Conservation (phyloP, 2,329 filamentous ascomycete species). For the Grosmannia clavigera region DNA sequence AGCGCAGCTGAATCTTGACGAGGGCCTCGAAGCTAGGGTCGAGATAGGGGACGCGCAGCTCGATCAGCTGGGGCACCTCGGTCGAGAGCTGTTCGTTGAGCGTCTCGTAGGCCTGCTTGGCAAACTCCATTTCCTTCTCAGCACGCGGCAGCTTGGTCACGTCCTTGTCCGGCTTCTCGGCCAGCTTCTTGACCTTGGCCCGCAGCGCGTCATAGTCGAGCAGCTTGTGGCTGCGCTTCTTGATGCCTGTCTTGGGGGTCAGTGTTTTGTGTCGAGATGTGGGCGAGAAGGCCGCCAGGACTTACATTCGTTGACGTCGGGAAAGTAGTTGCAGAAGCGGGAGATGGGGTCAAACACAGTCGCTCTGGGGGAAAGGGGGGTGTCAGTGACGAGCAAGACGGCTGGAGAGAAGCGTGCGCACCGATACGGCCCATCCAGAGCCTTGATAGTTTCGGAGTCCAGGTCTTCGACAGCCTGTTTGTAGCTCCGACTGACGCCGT, state of each 20-base stretch:
- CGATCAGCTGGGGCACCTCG: slow-evolving; percentile 90
- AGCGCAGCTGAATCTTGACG: slow-evolving; percentile 95
- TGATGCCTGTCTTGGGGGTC: slow-evolving; percentile 54
- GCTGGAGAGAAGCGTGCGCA: slow-evolving; percentile 20
- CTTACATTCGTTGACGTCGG: slow-evolving; percentile 92
- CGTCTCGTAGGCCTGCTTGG: slow-evolving; percentile 86
- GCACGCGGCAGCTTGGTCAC: slow-evolving; percentile 89
- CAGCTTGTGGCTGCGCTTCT: slow-evolving; percentile 96
- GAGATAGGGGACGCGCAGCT: slow-evolving; percentile 90
- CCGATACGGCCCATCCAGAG: slow-evolving; percentile 89
- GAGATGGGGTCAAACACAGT: slow-evolving; percentile 94
- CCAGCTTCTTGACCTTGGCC: slow-evolving; percentile 90
- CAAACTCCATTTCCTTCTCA: slow-evolving; percentile 93
- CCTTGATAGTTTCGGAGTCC: slow-evolving; percentile 97
- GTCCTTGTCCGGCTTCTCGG: slow-evolving; percentile 98
- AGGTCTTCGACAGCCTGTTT: slow-evolving; percentile 97
- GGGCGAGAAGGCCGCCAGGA: background rate
- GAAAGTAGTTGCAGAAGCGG: slow-evolving; percentile 95
- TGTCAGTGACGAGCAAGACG: slow-evolving; percentile 3
- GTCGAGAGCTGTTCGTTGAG: slow-evolving; percentile 91
- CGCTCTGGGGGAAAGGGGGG: slow-evolving; percentile 36
- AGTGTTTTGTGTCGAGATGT: slow-evolving; percentile 4
- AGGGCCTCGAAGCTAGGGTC: slow-evolving; percentile 95
- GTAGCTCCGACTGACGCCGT: slow-evolving; percentile 92
- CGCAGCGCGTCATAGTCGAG: slow-evolving; percentile 96